Evolutionary conservation across 768 basidiomycete species (phyloP).

Genomic region (Phylloporus scabripes): DNA sequence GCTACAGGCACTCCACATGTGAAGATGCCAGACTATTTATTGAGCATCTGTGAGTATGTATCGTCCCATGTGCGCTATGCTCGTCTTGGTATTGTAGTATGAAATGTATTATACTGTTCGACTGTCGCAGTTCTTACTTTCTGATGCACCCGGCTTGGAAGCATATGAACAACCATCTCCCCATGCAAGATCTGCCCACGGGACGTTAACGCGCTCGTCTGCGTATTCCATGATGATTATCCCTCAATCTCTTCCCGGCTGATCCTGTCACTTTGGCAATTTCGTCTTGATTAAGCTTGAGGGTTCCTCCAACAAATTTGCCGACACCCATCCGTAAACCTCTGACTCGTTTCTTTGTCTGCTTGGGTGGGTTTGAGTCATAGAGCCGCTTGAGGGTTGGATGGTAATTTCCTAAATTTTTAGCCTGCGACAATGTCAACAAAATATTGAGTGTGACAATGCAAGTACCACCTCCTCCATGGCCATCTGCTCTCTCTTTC

Average conservation of each 20-base stretch:
- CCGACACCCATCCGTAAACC: slow-evolving; percentile 80
- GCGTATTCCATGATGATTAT: not conserved
- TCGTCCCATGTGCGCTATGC: not conserved
- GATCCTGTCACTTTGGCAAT: slow-evolving; percentile 37
- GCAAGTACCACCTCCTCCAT: slow-evolving; percentile 60
- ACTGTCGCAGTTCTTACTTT: not conserved
- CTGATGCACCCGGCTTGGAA: not conserved
- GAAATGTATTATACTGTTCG: not conserved
- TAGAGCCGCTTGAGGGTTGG: slow-evolving; percentile 68
- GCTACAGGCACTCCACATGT: slow-evolving; percentile 22
- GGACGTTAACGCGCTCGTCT: slow-evolving; percentile 4
- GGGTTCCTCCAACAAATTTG: slow-evolving; percentile 61
- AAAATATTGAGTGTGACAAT: not conserved
- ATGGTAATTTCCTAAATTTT: slow-evolving; percentile 81
- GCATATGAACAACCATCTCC: not conserved
- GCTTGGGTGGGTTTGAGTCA: slow-evolving; percentile 31
- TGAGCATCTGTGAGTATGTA: slow-evolving; percentile 2
- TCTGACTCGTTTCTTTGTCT: slow-evolving; percentile 46
- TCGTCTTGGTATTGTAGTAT: slow-evolving; percentile 4
- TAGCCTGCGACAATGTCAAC: slow-evolving; percentile 48
- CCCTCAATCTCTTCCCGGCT: slow-evolving; percentile 2
- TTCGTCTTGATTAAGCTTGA: slow-evolving; percentile 61
- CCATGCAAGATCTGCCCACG: not conserved
- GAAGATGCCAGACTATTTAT: slow-evolving; percentile 9
- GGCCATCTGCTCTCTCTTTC: slow-evolving; percentile 45